Evolutionary conservation across 495 filamentous ascomycete genomes (phyloP), one percentile per base, ranked within the genome.

Genomic region (Geoglossum glabrum): DNA sequence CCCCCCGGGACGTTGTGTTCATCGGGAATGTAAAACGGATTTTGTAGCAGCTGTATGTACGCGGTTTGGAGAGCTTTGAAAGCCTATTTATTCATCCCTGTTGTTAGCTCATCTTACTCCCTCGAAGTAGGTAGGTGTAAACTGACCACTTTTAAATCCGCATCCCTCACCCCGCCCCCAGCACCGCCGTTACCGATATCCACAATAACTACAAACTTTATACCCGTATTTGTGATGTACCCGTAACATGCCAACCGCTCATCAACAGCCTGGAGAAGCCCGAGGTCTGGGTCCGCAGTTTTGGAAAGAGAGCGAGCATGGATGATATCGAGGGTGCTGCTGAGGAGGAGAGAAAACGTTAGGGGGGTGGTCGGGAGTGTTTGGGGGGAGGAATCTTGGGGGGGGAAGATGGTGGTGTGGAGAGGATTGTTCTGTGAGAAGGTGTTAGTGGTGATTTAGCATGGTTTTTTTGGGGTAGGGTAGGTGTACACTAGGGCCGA

Each of bases 201-300:
- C 15, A 97, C 83, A 0, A 95, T 79, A 40, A 87, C 79, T 30
- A 96, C 79, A 61, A 98, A 79, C 67, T 86, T 89, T 30, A 90
- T 80, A 6, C 90, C 90, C 6, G 93, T 97, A 67, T 94, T 96
- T n/a, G 92, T 97, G 65, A 95, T 75, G 80, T 86, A 97, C 60
- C 92, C 92, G 73, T 96, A 98, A 57, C 83, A 80, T 19, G 88
- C 87, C 23, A 97, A 73, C 11, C 87, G 79, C 68, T 98, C 93
- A 70, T 97, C 93, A 45, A 98, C 74, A 19, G 86, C 86, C 67
- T 96, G 89, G 34, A 98, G 74, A 0, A 97, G 77, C 7, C 93
- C 93, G 58, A 89, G 86, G 64, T 97, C 93, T 62, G 90, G 75
- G 63, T 81, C 89, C 56, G 80, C 75, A 15, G 76, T 85, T 59